Base-by-base conservation (phyloP, 2,329 filamentous ascomycete species). In the Calonectria crousiana region DNA sequence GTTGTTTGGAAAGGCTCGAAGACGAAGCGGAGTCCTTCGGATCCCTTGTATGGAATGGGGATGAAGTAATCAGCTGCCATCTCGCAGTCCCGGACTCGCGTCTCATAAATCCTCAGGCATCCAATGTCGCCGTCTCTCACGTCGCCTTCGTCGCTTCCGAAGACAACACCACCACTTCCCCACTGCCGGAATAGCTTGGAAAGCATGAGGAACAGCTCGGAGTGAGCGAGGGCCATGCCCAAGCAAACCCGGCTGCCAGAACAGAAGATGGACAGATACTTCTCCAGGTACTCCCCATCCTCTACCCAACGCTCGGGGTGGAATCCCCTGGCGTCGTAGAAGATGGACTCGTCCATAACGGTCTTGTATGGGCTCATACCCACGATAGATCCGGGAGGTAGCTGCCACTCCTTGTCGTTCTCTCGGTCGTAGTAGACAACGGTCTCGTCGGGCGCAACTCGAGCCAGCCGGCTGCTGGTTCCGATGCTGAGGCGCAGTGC, bases 401-500 rank as follows among this genome's bases (percentile, higher is more conserved):
- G 79, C 20, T 75, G 77, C 79, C 82, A 83, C 30, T 77, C 71
- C 52, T 76, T 79, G 44, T 78, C 79, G 4, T 78, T 79, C 60
- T 76, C 75, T 4, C 71, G 74, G 62, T 85, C 84, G n/a, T 76
- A 73, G 30, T 81, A 81, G 47, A 80, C 72, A 26, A 84, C 77
- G 4, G 78, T 76, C 74, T 85, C 83, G 34, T 83, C 78, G 2
- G 88, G 87, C 0, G 88, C 87, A 23, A 88, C 81, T 1, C 89
- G 88, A 67, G 89, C 86, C 1, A 90, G 83, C 6, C 86, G 80
- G 67, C 88, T 84, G n/a, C 85, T 87, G 3, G 88, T 84, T 16
- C 85, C 85, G 18, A 89, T 86, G 67, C 89, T 86, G 6, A 89
- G 81, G 9, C 90, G 86, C 77, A 90, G 82, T 0, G 87, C 83